These are phyloP conservation scores for Chenopodium berlandieri DNA, from an alignment of 148 eudicot species.

Conservation along the genomic window DNA sequence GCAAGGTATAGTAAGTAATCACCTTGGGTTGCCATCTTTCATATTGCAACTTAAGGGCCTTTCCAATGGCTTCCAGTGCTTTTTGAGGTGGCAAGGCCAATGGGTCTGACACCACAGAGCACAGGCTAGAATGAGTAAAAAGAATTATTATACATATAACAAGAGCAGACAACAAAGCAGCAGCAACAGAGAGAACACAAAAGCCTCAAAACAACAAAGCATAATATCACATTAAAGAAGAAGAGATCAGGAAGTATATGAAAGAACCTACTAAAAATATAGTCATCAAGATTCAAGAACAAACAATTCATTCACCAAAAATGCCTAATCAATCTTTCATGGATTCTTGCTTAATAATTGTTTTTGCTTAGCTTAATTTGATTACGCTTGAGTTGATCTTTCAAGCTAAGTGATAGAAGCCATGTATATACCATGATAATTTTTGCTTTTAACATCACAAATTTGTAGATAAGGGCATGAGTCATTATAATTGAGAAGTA, in stretches of 20 bases:
- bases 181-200: neutral
- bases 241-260: too few relatives aligned
- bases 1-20: conserved; percentile 10
- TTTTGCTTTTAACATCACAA: too few relatives aligned
- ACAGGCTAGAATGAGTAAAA: neutral
- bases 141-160: neutral
- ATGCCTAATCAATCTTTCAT: neutral
- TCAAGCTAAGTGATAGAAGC: too few relatives aligned
- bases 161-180: neutral
- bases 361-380: too few relatives aligned
- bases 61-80: conserved; percentile 91
- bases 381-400: too few relatives aligned
- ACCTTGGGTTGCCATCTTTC: conserved; percentile 99
- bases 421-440: too few relatives aligned
- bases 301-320: neutral
- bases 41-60: conserved; percentile 75
- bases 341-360: too few relatives aligned
- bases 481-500: too few relatives aligned
- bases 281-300: neutral
- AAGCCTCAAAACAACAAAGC: conserved; percentile 6
- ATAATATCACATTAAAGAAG: neutral
- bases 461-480: too few relatives aligned
- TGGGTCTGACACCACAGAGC: conserved; percentile 57
- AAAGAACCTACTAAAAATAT: neutral
- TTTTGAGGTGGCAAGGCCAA: conserved; percentile 90